Evolutionary conservation across 1,284 basidiomycete species (phyloP).

Genomic region (Irpex sp.): DNA sequence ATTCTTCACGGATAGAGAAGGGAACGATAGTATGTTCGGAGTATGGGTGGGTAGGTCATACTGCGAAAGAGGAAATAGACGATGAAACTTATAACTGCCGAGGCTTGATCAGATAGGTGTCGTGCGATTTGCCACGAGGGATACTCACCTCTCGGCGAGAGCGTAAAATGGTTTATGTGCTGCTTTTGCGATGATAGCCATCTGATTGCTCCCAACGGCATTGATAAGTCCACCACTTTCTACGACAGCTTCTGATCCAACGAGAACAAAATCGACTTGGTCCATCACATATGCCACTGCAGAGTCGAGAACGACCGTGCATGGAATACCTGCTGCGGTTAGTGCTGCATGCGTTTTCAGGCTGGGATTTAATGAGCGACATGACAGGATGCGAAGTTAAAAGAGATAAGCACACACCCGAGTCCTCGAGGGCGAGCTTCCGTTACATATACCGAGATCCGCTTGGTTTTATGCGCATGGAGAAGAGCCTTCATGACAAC

Average conservation of each 20-base stretch:
- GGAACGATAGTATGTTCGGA: conserved; percentile 66
- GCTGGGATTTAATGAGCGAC: conserved; percentile 36
- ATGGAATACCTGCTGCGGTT: conserved; percentile 86
- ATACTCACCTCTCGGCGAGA: conserved; percentile 81
- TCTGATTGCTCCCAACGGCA: conserved; percentile 92
- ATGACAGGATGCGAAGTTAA: background rate
- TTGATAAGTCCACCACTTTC: conserved; percentile 90
- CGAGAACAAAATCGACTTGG: conserved; percentile 86
- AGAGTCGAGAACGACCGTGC: conserved; percentile 92
- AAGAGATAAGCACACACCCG: conserved; percentile 43
- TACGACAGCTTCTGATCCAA: conserved; percentile 96
- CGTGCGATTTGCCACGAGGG: conserved; percentile 14
- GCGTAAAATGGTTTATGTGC: conserved; percentile 97
- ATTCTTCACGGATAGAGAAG: conserved; percentile 32
- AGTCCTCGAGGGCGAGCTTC: conserved; percentile 87
- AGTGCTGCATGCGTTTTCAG: conserved; percentile 86
- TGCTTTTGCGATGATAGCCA: conserved; percentile 94
- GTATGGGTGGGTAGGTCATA: conserved; percentile 91
- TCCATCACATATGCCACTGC: conserved; percentile 98
- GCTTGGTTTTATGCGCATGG: conserved; percentile 84
- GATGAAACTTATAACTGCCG: conserved; percentile 92
- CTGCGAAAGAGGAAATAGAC: conserved; percentile 94
- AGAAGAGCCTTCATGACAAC: conserved; percentile 94
- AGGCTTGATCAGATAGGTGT: conserved; percentile 21
- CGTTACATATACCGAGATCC: conserved; percentile 97